Conservation (phyloP, 2,329 filamentous ascomycete species). For the Mycocentrospora acerina region DNA sequence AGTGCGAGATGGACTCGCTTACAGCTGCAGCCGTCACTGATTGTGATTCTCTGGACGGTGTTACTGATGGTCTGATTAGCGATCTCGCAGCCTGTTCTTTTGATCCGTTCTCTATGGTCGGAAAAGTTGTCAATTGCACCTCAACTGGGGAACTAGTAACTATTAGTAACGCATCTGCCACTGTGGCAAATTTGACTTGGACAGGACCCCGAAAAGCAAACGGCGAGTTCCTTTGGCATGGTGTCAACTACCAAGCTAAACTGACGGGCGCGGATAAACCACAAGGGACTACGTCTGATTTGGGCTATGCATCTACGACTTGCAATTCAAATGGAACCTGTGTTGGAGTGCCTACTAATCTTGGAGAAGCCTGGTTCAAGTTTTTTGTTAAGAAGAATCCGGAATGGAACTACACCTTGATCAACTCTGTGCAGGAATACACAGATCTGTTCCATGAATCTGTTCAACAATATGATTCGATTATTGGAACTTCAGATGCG, state of each 20-base stretch:
- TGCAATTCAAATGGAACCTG: conserved; percentile 12
- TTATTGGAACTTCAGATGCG: conserved; percentile 11
- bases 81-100: conserved; percentile 8
- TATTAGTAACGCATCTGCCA: conserved; percentile 11
- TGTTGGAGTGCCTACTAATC: conserved; percentile 6
- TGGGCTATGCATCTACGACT: conserved; percentile 8
- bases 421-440: conserved; percentile 7
- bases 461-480: conserved; percentile 12
- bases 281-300: conserved; percentile 2
- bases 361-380: conserved; percentile 13
- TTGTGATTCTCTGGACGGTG: conserved; percentile 22
- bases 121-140: conserved; percentile 7
- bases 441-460: conserved; percentile 8
- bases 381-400: conserved; percentile 15
- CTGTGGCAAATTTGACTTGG: conserved; percentile 14
- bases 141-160: neutral
- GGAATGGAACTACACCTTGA: conserved; percentile 6
- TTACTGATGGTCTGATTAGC: conserved; percentile 39
- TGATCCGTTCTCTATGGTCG: conserved; percentile 8
- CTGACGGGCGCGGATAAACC: conserved; percentile 3
- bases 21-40: conserved; percentile 8
- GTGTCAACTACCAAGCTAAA: conserved; percentile 8
- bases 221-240: conserved; percentile 16
- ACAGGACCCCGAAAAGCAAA: conserved; percentile 10
- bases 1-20: conserved; percentile 13